Percentiles rank a stretch among this genome's conserved stretches.
Conservation (phyloP, 768 basidiomycete species). For the Tylopilus intermedius region DNA sequence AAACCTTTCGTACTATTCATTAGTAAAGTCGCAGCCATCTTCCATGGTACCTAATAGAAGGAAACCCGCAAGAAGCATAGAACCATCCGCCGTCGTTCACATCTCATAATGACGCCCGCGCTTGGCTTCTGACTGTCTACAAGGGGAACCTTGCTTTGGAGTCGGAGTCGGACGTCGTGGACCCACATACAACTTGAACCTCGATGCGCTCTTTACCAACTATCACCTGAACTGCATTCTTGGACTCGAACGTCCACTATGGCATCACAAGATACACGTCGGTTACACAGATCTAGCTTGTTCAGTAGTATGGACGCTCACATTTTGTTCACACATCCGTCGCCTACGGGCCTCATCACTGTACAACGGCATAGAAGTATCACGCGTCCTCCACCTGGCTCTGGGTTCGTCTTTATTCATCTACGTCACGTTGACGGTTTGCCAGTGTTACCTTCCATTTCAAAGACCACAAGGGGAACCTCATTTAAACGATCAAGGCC, state of each 20-base stretch:
- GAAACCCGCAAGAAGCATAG: too few relatives aligned
- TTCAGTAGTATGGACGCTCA: constrained; percentile 14
- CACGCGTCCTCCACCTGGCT: constrained; percentile 60
- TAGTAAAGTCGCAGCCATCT: too few relatives aligned
- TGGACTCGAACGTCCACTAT: background rate
- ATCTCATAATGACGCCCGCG: constrained; percentile 1
- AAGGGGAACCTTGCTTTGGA: background rate
- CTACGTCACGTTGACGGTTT: background rate
- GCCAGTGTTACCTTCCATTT: constrained; percentile 84
- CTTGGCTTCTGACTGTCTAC: constrained; percentile 6
- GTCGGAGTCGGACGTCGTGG: constrained; percentile 1
- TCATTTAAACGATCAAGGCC: constrained; percentile 84
- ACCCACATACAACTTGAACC: background rate
- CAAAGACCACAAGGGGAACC: constrained; percentile 78
- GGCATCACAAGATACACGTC: background rate
- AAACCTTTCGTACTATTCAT: too few relatives aligned
- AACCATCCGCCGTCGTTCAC: too few relatives aligned
- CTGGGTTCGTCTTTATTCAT: constrained; percentile 47
- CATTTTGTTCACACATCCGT: background rate
- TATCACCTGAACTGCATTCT: background rate
- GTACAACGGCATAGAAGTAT: constrained; percentile 46
- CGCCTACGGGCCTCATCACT: background rate
- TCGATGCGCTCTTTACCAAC: constrained; percentile 12
- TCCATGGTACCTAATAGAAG: too few relatives aligned
- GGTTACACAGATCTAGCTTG: constrained; percentile 5